Evolutionary conservation across 2,329 filamentous ascomycete species (phyloP).

Genomic region (Elsinoe fawcettii): DNA sequence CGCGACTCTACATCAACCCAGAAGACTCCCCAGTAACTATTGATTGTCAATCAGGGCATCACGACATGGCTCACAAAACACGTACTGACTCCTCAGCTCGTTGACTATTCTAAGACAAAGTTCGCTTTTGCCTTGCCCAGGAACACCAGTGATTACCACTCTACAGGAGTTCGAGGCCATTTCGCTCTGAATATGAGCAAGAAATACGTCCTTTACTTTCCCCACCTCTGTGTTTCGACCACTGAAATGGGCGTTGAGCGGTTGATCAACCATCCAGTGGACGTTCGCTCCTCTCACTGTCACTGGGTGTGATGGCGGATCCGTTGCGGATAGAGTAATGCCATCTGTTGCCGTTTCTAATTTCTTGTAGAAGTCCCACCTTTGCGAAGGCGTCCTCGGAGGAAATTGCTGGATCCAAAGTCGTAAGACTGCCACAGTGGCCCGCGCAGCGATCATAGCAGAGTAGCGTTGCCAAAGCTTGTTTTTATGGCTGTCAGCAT

Average conservation of each 20-base stretch:
- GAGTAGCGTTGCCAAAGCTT: constrained; percentile 18
- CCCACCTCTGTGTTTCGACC: too few relatives aligned
- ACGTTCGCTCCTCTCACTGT: too few relatives aligned
- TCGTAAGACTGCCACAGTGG: too few relatives aligned
- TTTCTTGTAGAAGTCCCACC: too few relatives aligned
- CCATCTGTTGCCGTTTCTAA: too few relatives aligned
- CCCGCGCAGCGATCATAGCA: too few relatives aligned
- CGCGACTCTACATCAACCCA: constrained; percentile 6
- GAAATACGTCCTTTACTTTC: not conserved
- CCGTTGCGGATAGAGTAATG: too few relatives aligned
- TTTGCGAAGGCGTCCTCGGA: too few relatives aligned
- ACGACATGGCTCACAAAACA: not conserved
- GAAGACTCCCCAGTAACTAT: not conserved
- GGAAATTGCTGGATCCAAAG: too few relatives aligned
- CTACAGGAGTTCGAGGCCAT: not conserved
- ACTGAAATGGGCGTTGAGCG: too few relatives aligned
- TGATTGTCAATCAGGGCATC: not conserved
- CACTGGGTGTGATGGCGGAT: too few relatives aligned
- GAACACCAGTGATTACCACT: not conserved
- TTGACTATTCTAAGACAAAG: not conserved
- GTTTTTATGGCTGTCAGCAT: constrained; percentile 19
- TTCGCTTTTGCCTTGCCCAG: not conserved
- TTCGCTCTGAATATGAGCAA: not conserved
- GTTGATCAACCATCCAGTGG: too few relatives aligned
- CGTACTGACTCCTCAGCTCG: not conserved